A percentile compares a stretch with the other conserved stretches of the same genome.
These are phyloP conservation scores for Vigna reflexopilosa DNA, from an alignment of 306 rosid genomes.

Conservation along the genomic window DNA sequence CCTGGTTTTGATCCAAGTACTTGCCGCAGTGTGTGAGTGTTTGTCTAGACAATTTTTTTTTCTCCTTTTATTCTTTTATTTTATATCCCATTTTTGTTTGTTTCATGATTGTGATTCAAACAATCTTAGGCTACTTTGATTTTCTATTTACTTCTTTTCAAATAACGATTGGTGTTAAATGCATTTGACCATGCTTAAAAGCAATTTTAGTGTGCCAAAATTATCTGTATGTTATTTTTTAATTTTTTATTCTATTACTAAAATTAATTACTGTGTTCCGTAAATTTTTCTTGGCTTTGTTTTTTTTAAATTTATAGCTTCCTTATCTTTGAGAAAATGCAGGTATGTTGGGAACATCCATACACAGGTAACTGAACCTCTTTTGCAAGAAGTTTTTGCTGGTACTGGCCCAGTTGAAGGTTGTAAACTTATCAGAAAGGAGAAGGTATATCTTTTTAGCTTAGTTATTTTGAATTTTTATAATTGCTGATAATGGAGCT, in stretches of 20 bases:
- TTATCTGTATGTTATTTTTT: conserved; percentile 26
- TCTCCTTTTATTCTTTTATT: conserved; percentile 24
- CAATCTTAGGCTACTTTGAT: conserved; percentile 31
- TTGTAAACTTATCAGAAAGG: conserved; percentile 94
- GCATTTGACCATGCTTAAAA: neutral
- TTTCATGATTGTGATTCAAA: conserved; percentile 41
- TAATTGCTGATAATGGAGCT: conserved; percentile 4
- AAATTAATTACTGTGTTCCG: conserved; percentile 42
- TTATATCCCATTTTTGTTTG: conserved; percentile 11
- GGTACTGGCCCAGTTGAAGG: conserved; percentile 94
- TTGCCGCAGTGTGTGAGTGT: conserved; percentile 99
- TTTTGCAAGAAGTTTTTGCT: conserved; percentile 96
- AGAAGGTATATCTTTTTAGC: conserved; percentile 63
- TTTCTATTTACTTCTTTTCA: conserved; percentile 2
- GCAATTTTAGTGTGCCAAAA: conserved; percentile 2
- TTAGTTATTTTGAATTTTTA: conserved; percentile 10
- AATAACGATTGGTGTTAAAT: neutral
- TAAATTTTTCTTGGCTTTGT: conserved; percentile 51
- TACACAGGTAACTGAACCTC: conserved; percentile 94
- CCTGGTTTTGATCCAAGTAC: conserved; percentile 99
- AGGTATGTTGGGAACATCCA: conserved; percentile 98
- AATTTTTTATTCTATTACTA: neutral
- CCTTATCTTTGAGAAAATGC: conserved; percentile 64
- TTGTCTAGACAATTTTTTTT: conserved; percentile 58
- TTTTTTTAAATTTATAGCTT: conserved; percentile 52